These are phyloP conservation scores for Colletotrichum kahawae DNA, from an alignment of 2,329 filamentous ascomycete genomes.

Conservation along the genomic window DNA sequence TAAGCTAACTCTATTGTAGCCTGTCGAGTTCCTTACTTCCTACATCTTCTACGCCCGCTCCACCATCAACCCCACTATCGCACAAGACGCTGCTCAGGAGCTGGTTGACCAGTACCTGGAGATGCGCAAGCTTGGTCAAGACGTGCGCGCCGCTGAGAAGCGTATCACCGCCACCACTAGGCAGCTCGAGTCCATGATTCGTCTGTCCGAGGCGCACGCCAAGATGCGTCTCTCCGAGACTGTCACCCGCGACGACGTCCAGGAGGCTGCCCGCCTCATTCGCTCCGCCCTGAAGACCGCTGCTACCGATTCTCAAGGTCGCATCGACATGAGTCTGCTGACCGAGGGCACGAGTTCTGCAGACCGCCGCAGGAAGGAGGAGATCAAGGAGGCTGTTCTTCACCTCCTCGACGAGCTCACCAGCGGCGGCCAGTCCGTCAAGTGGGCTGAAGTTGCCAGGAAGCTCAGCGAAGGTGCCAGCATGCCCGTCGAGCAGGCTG, in stretches of 20 bases:
- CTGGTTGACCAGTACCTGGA: conserved; percentile 88
- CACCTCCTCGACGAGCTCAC: conserved; percentile 82
- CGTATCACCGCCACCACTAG: conserved; percentile 97
- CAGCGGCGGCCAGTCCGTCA: conserved; percentile 68
- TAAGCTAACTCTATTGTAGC: conserved; percentile 52
- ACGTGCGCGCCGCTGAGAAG: conserved; percentile 86
- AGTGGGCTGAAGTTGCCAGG: conserved; percentile 80
- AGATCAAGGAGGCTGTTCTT: conserved; percentile 82
- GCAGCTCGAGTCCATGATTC: conserved; percentile 98
- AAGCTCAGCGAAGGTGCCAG: conserved; percentile 74
- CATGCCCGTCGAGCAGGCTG: conserved; percentile 73
- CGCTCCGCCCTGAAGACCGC: conserved; percentile 94
- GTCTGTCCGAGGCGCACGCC: conserved; percentile 92
- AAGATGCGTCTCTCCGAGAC: conserved; percentile 87
- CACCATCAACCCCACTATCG: conserved; percentile 83
- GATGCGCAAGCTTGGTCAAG: conserved; percentile 92
- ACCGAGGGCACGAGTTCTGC: conserved; percentile 91
- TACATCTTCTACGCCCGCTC: conserved; percentile 97
- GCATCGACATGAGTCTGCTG: conserved; percentile 95
- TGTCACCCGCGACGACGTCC: conserved; percentile 83
- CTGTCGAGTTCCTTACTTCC: conserved; percentile 91
- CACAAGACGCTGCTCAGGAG: conserved; percentile 79
- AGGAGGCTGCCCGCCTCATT: conserved; percentile 91
- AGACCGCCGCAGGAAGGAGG: conserved; percentile 82
- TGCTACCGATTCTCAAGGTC: conserved; percentile 89